Conservation (phyloP, 257 asterid genomes). For the Phtheirospermum japonicum region DNA sequence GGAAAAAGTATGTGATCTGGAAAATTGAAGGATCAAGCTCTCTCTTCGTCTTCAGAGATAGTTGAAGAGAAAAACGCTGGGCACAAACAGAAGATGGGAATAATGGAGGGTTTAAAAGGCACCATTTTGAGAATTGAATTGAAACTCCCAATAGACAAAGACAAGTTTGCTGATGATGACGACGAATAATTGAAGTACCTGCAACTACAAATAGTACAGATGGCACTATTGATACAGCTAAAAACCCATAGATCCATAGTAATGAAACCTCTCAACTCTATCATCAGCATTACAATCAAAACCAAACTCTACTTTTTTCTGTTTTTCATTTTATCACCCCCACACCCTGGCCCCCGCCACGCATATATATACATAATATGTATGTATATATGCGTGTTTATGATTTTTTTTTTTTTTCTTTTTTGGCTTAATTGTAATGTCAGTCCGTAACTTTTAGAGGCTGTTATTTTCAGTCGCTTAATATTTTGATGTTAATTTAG, state of each 20-base stretch:
- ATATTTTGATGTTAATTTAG: too few species aligned
- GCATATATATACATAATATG: too few species aligned
- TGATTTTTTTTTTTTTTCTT: too few species aligned
- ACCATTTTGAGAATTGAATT: conserved; percentile 37
- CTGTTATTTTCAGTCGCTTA: too few species aligned
- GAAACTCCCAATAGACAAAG: conserved; percentile 37
- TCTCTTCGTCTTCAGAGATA: conserved; percentile 31
- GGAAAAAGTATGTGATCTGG: background rate
- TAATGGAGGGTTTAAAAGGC: conserved; percentile 33
- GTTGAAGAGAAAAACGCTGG: conserved; percentile 29
- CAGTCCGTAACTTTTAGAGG: too few species aligned
- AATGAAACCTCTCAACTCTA: conserved; percentile 19
- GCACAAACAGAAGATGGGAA: conserved; percentile 32
- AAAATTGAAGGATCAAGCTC: conserved; percentile 34
- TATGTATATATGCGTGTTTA: too few species aligned
- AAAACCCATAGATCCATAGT: conserved; percentile 31
- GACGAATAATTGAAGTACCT: background rate
- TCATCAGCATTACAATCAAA: conserved; percentile 28
- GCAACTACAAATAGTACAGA: conserved; percentile 21
- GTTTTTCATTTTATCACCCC: background rate
- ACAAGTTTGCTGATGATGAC: conserved; percentile 46
- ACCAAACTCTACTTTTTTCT: conserved; percentile 21
- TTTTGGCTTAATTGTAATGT: too few species aligned
- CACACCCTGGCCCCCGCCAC: background rate
- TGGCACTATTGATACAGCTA: conserved; percentile 35